Evolutionary conservation across 192 early-diverging fungal species (phyloP), one percentile per base, ranked within the genome.

Genomic region (Coemansia sp.): DNA sequence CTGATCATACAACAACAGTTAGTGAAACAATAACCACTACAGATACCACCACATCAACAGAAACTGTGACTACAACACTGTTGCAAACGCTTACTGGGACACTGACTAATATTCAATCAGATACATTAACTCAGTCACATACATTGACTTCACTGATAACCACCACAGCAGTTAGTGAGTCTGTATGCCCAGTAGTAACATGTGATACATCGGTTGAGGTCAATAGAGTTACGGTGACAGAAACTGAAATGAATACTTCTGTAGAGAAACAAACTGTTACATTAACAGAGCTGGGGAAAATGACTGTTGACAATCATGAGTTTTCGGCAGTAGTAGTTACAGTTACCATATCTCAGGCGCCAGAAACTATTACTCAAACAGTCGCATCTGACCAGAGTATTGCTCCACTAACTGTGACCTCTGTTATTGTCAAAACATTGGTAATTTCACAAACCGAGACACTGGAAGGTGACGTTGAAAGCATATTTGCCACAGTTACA

Each of bases 21-120:
- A 55, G 53, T 29, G 53, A 55, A 51, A 58, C 59, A 35, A 8
- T 35, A 9, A 35, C 32, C 23, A 22, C 25, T 1, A 62, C 59
- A 43, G 19, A 22, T 7, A 59, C 57, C 0, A 22, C 32, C 10
- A 62, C 53, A 14, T 29, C 25, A n/a, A 35, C 32, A 35, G 32
- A 35, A 35, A 29, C 22, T 5, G n/a, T 55, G 5, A 55, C 53
- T 32, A 27, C 53, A 15, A 55, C 53, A 8, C 11, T 55, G 1
- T 29, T 55, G 11, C 53, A 55, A 14, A 29, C 53, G 0, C 5
- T 55, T 29, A 55, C 53, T 2, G 53, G 53, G 9, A 35, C 32
- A 35, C 7, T 35, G 32, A 35, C 32, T 35, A 35, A 5, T 7
- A 35, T 35, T 35, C 32, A 35, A 35, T 35, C 32, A 35, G 0